A percentile compares a stretch with the other conserved stretches of the same genome.
These are phyloP conservation scores for Aspergillus neotritici DNA, from an alignment of 2,329 filamentous ascomycete species.

Conservation along the genomic window DNA sequence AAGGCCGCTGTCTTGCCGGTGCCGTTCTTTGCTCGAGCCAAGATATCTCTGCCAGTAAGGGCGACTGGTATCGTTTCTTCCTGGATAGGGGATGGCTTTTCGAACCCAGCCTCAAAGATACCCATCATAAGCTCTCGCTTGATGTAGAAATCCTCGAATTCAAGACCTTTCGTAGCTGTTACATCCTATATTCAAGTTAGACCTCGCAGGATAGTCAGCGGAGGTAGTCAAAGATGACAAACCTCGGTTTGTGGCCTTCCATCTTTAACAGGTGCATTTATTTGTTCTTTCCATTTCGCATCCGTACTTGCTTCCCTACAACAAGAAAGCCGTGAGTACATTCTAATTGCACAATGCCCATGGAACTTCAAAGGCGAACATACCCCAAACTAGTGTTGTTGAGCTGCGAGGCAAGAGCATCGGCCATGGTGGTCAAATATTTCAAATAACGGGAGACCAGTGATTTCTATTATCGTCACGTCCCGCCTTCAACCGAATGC, in stretches of 20 bases:
- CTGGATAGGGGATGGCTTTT: conserved; percentile 98
- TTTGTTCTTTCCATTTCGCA: conserved; percentile 40
- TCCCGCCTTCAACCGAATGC: too few species aligned
- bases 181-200: conserved; percentile 65
- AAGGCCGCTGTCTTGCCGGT: conserved; percentile 98
- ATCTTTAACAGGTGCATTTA: conserved; percentile 46
- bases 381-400: conserved; percentile 42
- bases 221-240: conserved; percentile 10
- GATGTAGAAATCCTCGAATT: conserved; percentile 95
- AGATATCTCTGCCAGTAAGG: conserved; percentile 86
- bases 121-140: conserved; percentile 97
- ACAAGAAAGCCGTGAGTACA: conserved; percentile 12
- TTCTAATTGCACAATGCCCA: conserved; percentile 4
- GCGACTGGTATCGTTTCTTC: conserved; percentile 98
- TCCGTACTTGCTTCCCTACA: conserved; percentile 37
- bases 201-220: conserved; percentile 9
- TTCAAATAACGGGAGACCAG: neutral
- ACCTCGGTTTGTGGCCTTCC: conserved; percentile 48
- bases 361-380: conserved; percentile 8
- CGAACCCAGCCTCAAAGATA: conserved; percentile 97
- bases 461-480: too few species aligned
- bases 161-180: conserved; percentile 92
- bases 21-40: conserved; percentile 95
- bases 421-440: conserved; percentile 33
- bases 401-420: conserved; percentile 42